phyloP scores from a whole-genome alignment of 1,284 basidiomycete genomes.

The Leccinum fuscescens region DNA sequence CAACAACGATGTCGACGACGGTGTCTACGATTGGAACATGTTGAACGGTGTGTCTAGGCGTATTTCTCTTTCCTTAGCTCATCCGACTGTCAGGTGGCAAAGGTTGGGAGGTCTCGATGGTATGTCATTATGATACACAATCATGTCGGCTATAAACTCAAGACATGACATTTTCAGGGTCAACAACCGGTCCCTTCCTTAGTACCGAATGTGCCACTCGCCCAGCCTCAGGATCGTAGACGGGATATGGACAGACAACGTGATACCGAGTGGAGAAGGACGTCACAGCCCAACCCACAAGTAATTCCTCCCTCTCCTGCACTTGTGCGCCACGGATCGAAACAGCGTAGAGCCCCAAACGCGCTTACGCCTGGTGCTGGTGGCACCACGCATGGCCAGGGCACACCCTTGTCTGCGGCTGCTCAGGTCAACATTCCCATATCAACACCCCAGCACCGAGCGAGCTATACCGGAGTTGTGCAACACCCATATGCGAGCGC shows the following conservation, averaged over 20 bases:
- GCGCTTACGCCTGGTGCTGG: conserved; percentile 53
- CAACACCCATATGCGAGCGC: conserved; percentile 67
- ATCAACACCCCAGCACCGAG: conserved; percentile 48
- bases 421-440: conserved; percentile 73
- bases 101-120: conserved; percentile 89
- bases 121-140: conserved; percentile 38
- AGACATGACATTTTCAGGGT: conserved; percentile 36
- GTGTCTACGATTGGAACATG: conserved; percentile 95
- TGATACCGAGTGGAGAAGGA: conserved; percentile 38
- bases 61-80: conserved; percentile 5
- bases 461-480: conserved; percentile 42
- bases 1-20: conserved; percentile 86
- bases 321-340: conserved; percentile 69
- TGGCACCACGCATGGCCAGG: conserved; percentile 46
- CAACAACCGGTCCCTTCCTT: conserved; percentile 61
- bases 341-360: conserved; percentile 57
- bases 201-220: conserved; percentile 53
- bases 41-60: conserved; percentile 73
- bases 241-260: conserved; percentile 57
- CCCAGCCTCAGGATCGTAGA: conserved; percentile 52
- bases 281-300: conserved; percentile 55
- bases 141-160: conserved; percentile 16
- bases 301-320: conserved; percentile 71
- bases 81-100: conserved; percentile 62
- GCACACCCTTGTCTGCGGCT: conserved; percentile 65